A percentile compares a stretch with the other conserved stretches of the same genome.
These are phyloP conservation scores for Nothophoma quercina DNA, from an alignment of 2,329 filamentous ascomycete species.

Conservation along the genomic window DNA sequence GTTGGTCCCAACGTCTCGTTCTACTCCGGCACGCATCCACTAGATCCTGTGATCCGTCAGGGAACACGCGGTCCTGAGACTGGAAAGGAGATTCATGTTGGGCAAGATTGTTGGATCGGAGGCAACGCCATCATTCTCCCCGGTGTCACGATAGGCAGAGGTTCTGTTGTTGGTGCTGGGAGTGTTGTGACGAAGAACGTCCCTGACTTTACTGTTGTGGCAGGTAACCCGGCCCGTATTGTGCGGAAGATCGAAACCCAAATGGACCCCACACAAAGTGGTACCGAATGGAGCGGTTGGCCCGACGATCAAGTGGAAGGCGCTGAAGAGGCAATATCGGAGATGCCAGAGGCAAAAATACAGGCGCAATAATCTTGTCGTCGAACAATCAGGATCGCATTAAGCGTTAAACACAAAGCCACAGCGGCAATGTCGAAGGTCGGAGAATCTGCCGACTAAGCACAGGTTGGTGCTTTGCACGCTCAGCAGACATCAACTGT, in stretches of 20 bases:
- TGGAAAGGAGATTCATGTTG: conserved; percentile 76
- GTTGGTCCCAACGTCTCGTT: conserved; percentile 81
- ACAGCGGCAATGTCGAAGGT: no score
- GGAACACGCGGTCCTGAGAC: conserved; percentile 77
- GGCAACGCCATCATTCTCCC: conserved; percentile 67
- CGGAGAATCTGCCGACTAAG: no score
- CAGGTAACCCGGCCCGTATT: conserved; percentile 71
- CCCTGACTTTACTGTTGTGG: conserved; percentile 69
- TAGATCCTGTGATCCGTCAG: conserved; percentile 77
- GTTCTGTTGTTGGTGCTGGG: conserved; percentile 77
- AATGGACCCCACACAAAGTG: conserved; percentile 38
- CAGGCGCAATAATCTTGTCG: not conserved
- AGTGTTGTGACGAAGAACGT: conserved; percentile 85
- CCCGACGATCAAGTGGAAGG: conserved; percentile 76
- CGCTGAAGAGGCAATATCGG: conserved; percentile 74
- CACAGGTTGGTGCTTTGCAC: no score
- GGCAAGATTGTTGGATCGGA: conserved; percentile 69
- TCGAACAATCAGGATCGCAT: no score
- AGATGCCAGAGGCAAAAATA: conserved; percentile 60
- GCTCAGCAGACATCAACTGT: not conserved
- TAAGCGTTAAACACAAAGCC: no score
- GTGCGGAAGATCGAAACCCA: conserved; percentile 58
- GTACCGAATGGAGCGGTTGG: conserved; percentile 58
- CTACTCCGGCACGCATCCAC: conserved; percentile 77
- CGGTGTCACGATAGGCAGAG: conserved; percentile 79